A percentile compares a stretch with the other conserved stretches of the same genome.
Conservation (phyloP, 139 green algal species). For the Chlorella sp. region DNA sequence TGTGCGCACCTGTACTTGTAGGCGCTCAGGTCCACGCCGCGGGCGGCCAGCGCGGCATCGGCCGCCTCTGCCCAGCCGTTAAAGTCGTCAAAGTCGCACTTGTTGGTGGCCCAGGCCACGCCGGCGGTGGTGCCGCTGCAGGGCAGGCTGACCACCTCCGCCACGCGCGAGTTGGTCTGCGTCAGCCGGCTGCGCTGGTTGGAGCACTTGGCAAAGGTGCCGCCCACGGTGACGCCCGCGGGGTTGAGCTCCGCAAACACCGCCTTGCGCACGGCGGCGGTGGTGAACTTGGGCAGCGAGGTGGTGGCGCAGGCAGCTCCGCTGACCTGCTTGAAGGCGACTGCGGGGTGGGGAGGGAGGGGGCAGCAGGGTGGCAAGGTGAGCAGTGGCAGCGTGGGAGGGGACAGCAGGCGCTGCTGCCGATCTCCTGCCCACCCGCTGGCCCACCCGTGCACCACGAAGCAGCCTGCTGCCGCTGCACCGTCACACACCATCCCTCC, state of each 20-base stretch:
- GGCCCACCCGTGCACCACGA: too few relatives aligned
- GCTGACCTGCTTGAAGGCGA: background rate
- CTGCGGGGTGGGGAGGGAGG: background rate
- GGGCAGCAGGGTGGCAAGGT: background rate
- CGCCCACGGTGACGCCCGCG: conserved; percentile 2
- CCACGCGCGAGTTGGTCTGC: background rate
- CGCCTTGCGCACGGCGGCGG: background rate
- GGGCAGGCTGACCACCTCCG: background rate
- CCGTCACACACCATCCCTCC: too few relatives aligned
- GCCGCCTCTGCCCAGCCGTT: conserved; percentile 4
- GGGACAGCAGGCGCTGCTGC: background rate
- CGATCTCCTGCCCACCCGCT: too few relatives aligned
- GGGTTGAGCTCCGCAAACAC: conserved; percentile 22
- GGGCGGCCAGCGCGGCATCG: background rate
- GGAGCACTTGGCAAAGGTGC: conserved; percentile 4
- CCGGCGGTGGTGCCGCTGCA: conserved; percentile 14
- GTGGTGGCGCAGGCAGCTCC: conserved; percentile 15
- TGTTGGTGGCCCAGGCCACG: background rate
- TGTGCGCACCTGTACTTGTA: conserved; percentile 20
- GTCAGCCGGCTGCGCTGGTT: conserved; percentile 1
- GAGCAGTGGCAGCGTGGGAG: too few relatives aligned
- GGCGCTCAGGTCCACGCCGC: background rate
- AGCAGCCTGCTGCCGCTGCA: too few relatives aligned
- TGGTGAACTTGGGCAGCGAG: background rate
- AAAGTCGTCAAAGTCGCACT: conserved; percentile 11